These are phyloP conservation scores for Podosphaera xanthii DNA, from an alignment of 2,329 filamentous ascomycete genomes.

Conservation along the genomic window DNA sequence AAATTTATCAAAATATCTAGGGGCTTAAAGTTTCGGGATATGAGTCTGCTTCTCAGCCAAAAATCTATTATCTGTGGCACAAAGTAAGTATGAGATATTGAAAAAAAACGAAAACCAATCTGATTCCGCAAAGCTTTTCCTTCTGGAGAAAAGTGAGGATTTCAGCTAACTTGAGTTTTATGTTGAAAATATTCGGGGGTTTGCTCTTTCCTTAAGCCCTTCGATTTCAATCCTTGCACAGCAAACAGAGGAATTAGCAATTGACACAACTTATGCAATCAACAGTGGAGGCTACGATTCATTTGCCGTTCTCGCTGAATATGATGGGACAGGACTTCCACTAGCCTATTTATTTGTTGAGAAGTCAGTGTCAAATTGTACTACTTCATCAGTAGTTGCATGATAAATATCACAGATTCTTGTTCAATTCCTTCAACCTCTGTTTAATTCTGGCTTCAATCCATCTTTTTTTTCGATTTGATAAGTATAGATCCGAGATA, in stretches of 20 bases:
- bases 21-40: no score
- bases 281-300: no score
- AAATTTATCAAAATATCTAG: no score
- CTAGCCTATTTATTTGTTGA: no score
- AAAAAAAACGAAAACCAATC: not conserved
- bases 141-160: not conserved
- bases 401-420: no score
- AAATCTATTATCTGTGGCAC: not conserved
- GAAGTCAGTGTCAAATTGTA: no score
- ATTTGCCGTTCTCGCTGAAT: no score
- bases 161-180: not conserved
- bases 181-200: not conserved
- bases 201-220: not conserved
- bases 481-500: no score
- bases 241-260: not conserved
- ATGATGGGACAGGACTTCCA: no score
- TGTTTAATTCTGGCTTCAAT: no score
- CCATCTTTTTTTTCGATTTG: no score
- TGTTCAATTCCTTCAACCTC: not conserved
- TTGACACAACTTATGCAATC: not conserved
- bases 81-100: not conserved
- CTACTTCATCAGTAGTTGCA: no score
- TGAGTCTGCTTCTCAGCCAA: not conserved
- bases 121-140: not conserved
- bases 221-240: not conserved